Percentiles rank a stretch among this genome's conserved stretches.
Conservation (phyloP, 306 rosid species). For the Quercus parvula region DNA sequence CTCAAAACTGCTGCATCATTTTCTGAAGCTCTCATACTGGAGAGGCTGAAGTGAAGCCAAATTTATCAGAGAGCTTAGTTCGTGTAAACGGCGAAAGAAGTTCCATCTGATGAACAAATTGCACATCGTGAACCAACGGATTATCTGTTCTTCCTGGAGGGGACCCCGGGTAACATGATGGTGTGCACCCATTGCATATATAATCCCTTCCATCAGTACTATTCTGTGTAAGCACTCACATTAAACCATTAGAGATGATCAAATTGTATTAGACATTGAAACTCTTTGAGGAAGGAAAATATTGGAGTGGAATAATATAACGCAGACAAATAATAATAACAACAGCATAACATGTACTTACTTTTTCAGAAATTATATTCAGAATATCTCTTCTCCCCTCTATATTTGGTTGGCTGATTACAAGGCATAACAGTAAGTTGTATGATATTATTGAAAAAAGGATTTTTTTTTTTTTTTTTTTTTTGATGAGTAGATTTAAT, state of each 20-base stretch:
- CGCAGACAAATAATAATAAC: no score
- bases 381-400: constrained; percentile 44
- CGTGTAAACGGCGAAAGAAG: constrained; percentile 51
- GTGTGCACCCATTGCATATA: constrained; percentile 46
- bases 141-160: constrained; percentile 80
- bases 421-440: constrained; percentile 1
- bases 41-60: constrained; percentile 47
- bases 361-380: constrained; percentile 65
- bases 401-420: constrained; percentile 40
- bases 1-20: not conserved
- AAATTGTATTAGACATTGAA: not conserved
- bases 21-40: constrained; percentile 29
- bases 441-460: no score
- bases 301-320: no score
- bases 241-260: not conserved
- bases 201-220: constrained; percentile 40
- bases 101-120: constrained; percentile 72
- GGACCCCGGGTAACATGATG: constrained; percentile 61
- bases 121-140: constrained; percentile 69
- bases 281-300: not conserved
- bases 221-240: constrained; percentile 34
- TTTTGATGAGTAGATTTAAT: no score
- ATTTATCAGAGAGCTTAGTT: constrained; percentile 48
- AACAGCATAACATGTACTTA: not conserved
- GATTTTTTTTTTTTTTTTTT: no score